Evolutionary conservation across 495 filamentous ascomycete genomes (phyloP).

Genomic region (Aspergillus cavernicola): DNA sequence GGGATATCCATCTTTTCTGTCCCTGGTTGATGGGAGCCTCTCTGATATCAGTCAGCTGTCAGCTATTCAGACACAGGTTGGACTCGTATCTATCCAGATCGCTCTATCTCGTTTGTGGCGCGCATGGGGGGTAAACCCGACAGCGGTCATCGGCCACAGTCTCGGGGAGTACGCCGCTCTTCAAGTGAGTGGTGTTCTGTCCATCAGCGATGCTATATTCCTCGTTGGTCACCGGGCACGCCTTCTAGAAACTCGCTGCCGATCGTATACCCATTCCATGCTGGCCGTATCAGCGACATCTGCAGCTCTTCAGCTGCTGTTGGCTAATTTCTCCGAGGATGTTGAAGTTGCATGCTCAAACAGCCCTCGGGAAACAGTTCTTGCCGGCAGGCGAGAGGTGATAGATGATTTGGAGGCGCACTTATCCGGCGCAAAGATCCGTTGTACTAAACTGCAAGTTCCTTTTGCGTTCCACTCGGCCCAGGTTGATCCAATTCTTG

Average conservation of each 20-base stretch:
- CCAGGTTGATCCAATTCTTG: constrained; percentile 48
- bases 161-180: constrained; percentile 41
- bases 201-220: constrained; percentile 24
- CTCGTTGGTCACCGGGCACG: constrained; percentile 23
- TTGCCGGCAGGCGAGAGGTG: constrained; percentile 6
- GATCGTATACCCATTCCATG: constrained; percentile 13
- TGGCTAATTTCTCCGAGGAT: too few relatives aligned
- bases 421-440: too few relatives aligned
- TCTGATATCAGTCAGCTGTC: constrained; percentile 8
- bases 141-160: constrained; percentile 26
- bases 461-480: constrained; percentile 50
- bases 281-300: constrained; percentile 2
- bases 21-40: constrained; percentile 16
- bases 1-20: constrained; percentile 36
- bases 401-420: too few relatives aligned
- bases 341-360: not conserved
- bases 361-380: not conserved
- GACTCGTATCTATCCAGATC: constrained; percentile 17
- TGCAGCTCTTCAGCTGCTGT: too few relatives aligned
- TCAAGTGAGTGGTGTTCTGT: constrained; percentile 19
- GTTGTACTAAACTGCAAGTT: constrained; percentile 34
- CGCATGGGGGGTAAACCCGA: not conserved
- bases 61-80: constrained; percentile 21
- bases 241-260: constrained; percentile 13
- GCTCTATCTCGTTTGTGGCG: constrained; percentile 20